phyloP scores from a whole-genome alignment of 495 filamentous ascomycete genomes.

The Trichoderma asperelloides region DNA sequence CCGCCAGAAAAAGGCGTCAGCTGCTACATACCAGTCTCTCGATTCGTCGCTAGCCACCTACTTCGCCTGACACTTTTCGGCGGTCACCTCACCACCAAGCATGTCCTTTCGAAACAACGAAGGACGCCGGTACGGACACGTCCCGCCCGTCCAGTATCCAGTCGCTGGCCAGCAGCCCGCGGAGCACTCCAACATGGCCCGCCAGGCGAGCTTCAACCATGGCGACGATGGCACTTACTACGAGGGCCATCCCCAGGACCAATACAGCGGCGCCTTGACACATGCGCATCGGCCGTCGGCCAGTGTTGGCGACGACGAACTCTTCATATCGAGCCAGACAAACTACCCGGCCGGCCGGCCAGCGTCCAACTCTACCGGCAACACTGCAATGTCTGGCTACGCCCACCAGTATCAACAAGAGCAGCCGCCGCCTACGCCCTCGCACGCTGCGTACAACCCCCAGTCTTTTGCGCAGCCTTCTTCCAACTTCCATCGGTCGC shows the following conservation, averaged over 20 bases:
- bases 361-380: constrained; percentile 36
- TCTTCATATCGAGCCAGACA: constrained; percentile 37
- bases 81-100: constrained; percentile 12
- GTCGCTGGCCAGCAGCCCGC: constrained; percentile 26
- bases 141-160: constrained; percentile 49
- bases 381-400: constrained; percentile 45
- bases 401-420: constrained; percentile 46
- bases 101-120: constrained; percentile 50
- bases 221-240: constrained; percentile 60
- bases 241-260: constrained; percentile 24
- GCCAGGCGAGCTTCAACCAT: constrained; percentile 67
- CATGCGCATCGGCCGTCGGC: constrained; percentile 13
- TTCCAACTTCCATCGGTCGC: constrained; percentile 31
- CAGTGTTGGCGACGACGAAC: constrained; percentile 35
- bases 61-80: background rate
- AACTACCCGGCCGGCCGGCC: constrained; percentile 26
- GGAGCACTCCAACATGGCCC: constrained; percentile 32
- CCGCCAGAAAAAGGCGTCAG: background rate
- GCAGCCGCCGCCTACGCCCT: constrained; percentile 37
- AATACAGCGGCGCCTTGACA: constrained; percentile 13
- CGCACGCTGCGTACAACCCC: constrained; percentile 67
- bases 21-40: background rate
- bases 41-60: background rate
- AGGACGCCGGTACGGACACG: constrained; percentile 47
- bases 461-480: constrained; percentile 53